Conservation (phyloP, 176 grass and related monocot species). For the Alopecurus myosuroides region DNA sequence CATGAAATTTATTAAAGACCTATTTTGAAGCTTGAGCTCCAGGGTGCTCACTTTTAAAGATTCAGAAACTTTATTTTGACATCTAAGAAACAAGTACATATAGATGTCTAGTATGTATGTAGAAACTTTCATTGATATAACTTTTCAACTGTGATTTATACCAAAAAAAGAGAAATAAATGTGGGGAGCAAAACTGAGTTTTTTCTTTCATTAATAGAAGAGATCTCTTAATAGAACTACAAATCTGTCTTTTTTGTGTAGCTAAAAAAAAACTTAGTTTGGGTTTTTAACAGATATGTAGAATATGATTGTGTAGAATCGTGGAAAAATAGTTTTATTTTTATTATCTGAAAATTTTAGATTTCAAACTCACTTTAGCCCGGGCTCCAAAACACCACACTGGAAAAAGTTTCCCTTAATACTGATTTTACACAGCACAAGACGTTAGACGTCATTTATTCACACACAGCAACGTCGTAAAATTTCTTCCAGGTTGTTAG, state of each 20-base stretch:
- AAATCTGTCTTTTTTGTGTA: not conserved
- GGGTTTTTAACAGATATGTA: not conserved
- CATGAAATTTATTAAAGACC: not conserved
- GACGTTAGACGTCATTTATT: no score
- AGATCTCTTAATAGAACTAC: not conserved
- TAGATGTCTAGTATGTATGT: not conserved
- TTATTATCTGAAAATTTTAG: not conserved
- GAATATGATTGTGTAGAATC: not conserved
- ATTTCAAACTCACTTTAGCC: not conserved
- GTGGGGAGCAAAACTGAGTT: not conserved
- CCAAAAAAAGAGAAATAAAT: not conserved
- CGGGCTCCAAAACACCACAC: not conserved
- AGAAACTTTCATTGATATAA: not conserved
- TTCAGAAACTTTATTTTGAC: not conserved
- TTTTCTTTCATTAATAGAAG: no score
- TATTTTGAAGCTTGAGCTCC: not conserved
- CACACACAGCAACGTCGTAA: not conserved
- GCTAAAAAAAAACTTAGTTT: not conserved
- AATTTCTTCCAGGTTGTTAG: constrained; percentile 46
- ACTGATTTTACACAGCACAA: not conserved
- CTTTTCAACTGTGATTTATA: not conserved
- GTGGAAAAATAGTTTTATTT: not conserved
- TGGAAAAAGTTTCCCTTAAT: not conserved
- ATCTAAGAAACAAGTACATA: not conserved
- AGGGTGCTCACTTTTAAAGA: not conserved